Evolutionary conservation across 345 rosid genomes (phyloP), one percentile per base, ranked within the genome.

Genomic region (Brassica nigra): DNA sequence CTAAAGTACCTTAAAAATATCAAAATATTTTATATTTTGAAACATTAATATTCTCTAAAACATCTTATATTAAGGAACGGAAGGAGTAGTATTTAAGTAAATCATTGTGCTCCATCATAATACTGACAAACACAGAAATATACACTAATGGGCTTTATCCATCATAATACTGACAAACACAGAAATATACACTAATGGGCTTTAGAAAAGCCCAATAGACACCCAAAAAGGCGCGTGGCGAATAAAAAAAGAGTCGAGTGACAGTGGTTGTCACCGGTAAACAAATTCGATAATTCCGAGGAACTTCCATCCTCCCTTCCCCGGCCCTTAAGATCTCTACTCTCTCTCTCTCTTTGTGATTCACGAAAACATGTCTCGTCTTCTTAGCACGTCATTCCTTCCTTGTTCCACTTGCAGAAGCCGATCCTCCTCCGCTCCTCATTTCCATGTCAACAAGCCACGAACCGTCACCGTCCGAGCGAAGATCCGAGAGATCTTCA

Each of bases 401-500:
- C 86, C 95, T 9, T 70, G 89, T 20, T 37, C 70, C 1, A 37
- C 86, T 27, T 77, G 86, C 39, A 69, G 66, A 59, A 31, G 54
- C 57, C 80, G 75, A 74, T 73, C 82, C 54, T 49, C 76, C 52
- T 52, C 75, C 57, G 44, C 61, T 67, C 61, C 88, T 8, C 29
- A 29, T 75, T 71, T 44, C 76, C 73, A 79, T 39, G 27, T 37
- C 16, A 34, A 66, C 70, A 66, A 70, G 62, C 54, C 79, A 27
- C 61, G 83, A 6, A n/a, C 20, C 59, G 15, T 79, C 44, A 66
- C 80, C 7, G 81, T 87, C 18, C 84, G 70, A 62, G 91, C 98
- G 42, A 94, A 90, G 92, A 92, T 92, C 88, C 91, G 93, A 11
- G 98, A 95, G 84, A 95, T 95, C 63, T 89, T 93, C 93, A 95